Evolutionary conservation across 2,329 filamentous ascomycete species (phyloP).

Genomic region (Verticillium klebahnii): DNA sequence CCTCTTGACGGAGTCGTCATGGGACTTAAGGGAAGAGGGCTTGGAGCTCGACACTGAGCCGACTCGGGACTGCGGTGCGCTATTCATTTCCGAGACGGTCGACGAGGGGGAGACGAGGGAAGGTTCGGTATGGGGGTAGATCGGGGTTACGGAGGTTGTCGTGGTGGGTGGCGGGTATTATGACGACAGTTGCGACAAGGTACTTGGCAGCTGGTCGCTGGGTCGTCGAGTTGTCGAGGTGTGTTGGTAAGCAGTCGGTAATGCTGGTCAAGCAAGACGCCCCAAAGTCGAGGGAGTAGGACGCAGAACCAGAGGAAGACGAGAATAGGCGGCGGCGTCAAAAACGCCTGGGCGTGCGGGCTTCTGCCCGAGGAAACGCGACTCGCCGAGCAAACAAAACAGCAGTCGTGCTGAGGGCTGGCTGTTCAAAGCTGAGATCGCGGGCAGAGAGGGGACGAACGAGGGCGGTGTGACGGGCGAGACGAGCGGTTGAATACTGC

Average conservation of each 20-base stretch:
- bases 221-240: background rate
- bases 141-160: background rate
- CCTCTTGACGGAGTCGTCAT: conserved; percentile 31
- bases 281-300: background rate
- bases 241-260: background rate
- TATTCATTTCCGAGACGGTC: conserved; percentile 10
- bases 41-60: conserved; percentile 40
- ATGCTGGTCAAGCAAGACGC: background rate
- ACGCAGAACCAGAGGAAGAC: conserved; percentile 4
- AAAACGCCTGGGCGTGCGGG: conserved; percentile 16
- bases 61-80: conserved; percentile 6
- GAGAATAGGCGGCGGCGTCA: conserved; percentile 11
- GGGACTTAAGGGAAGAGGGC: conserved; percentile 44
- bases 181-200: background rate
- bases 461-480: background rate
- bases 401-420: conserved; percentile 8
- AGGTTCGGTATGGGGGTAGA: background rate
- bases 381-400: conserved; percentile 16
- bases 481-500: background rate
- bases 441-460: background rate
- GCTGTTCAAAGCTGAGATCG: background rate
- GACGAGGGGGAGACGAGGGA: conserved; percentile 3
- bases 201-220: background rate
- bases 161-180: background rate
- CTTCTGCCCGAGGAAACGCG: conserved; percentile 12